A percentile compares a stretch with the other conserved stretches of the same genome.
Conservation (phyloP, 768 basidiomycete genomes). For the Boletus insuetus region DNA sequence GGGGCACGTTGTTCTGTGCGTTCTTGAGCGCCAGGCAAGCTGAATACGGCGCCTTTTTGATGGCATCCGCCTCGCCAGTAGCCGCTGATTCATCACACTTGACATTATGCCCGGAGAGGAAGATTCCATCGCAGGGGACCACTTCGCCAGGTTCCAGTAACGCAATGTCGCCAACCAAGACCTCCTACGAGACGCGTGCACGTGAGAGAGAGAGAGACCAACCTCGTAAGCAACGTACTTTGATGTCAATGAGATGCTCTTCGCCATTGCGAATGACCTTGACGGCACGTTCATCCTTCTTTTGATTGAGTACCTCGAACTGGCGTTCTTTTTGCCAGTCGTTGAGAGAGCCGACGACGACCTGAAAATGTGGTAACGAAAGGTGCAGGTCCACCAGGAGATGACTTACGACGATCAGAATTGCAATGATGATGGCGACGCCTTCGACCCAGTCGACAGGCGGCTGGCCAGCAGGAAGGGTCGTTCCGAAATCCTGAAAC, state of each 20-base stretch:
- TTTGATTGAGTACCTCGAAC: constrained; percentile 87
- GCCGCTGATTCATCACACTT: constrained; percentile 95
- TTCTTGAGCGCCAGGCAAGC: constrained; percentile 60
- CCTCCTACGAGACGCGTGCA: constrained; percentile 50
- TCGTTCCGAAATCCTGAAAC: constrained; percentile 87
- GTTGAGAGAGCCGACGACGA: constrained; percentile 89
- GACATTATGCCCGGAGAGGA: constrained; percentile 88
- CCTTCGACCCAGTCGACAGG: constrained; percentile 98
- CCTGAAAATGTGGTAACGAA: constrained; percentile 38
- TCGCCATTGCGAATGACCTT: constrained; percentile 75
- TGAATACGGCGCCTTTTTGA: constrained; percentile 80
- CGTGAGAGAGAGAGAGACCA: constrained; percentile 6
- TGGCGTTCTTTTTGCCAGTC: constrained; percentile 99
- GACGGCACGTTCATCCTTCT: constrained; percentile 91
- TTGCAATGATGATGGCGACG: constrained; percentile 76
- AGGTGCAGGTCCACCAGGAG: neutral
- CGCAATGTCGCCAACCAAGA: constrained; percentile 92
- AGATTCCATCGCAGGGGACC: constrained; percentile 93
- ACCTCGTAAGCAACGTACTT: constrained; percentile 42
- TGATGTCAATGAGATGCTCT: constrained; percentile 77
- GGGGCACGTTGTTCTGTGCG: constrained; percentile 22
- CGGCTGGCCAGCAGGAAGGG: constrained; percentile 56
- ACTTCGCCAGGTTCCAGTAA: constrained; percentile 94
- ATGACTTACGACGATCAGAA: constrained; percentile 64
- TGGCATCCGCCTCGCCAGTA: constrained; percentile 95